Percentiles rank a stretch among this genome's conserved stretches.
phyloP scores from a whole-genome alignment of 371 early-diverging fungal genomes.

The Mortierella sp. region DNA sequence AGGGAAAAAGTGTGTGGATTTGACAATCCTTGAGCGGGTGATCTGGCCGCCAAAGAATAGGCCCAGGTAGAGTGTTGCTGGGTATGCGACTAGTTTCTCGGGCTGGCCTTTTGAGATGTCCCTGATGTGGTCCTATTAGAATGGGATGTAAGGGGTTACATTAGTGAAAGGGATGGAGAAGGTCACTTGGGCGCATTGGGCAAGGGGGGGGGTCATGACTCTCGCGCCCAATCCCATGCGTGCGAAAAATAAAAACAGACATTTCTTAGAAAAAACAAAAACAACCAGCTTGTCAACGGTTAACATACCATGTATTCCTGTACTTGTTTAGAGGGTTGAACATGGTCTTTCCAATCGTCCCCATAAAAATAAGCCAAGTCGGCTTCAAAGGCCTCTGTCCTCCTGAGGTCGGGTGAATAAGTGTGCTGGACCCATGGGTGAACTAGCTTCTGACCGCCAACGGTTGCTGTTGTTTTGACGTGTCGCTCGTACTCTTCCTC shows the following conservation, averaged over 20 bases:
- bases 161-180: background rate
- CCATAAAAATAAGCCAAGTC: slow-evolving; percentile 51
- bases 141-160: background rate
- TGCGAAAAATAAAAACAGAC: background rate
- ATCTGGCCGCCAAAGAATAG: slow-evolving; percentile 51
- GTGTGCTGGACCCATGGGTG: slow-evolving; percentile 36
- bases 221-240: background rate
- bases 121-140: slow-evolving; percentile 40
- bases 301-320: slow-evolving; percentile 33
- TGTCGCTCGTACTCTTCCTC: slow-evolving; percentile 46
- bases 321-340: slow-evolving; percentile 25
- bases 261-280: background rate
- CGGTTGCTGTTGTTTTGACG: slow-evolving; percentile 5
- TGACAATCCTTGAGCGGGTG: slow-evolving; percentile 37
- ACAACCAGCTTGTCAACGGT: background rate
- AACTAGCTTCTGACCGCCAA: background rate
- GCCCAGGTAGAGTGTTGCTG: slow-evolving; percentile 47
- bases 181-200: background rate
- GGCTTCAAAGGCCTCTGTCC: slow-evolving; percentile 42
- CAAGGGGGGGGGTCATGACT: background rate
- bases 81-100: slow-evolving; percentile 43
- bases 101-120: slow-evolving; percentile 43
- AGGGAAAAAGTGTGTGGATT: slow-evolving; percentile 42
- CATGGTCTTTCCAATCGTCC: slow-evolving; percentile 33
- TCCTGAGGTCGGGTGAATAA: slow-evolving; percentile 37